Conservation (phyloP, 2,329 filamentous ascomycete genomes). For the Pseudonectria foliicola region DNA sequence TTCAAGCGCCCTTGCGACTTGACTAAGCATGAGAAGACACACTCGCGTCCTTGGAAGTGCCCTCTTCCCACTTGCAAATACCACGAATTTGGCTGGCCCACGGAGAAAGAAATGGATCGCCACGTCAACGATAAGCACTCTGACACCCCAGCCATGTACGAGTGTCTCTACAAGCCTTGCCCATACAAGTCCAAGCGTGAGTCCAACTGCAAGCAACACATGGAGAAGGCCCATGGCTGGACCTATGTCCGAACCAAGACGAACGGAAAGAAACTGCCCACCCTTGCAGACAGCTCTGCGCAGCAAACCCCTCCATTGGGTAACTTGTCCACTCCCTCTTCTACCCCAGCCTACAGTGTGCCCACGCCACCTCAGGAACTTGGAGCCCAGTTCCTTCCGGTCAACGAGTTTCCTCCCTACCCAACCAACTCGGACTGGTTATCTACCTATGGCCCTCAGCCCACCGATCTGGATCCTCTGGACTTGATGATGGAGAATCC, state of each 20-base stretch:
- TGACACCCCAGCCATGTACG: slow-evolving; percentile 67
- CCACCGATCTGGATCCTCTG: slow-evolving; percentile 33
- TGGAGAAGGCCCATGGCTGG: slow-evolving; percentile 95
- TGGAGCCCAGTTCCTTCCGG: slow-evolving; percentile 22
- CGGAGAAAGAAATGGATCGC: slow-evolving; percentile 93
- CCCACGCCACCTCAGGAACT: slow-evolving; percentile 52
- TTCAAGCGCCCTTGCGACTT: slow-evolving; percentile 97
- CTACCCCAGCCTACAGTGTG: slow-evolving; percentile 40
- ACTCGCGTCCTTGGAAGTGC: slow-evolving; percentile 95
- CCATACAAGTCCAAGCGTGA: slow-evolving; percentile 92
- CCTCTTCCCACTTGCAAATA: slow-evolving; percentile 79
- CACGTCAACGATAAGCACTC: slow-evolving; percentile 97
- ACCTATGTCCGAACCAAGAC: slow-evolving; percentile 88
- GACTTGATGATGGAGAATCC: slow-evolving; percentile 32
- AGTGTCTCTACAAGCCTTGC: slow-evolving; percentile 77
- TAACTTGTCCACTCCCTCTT: slow-evolving; percentile 56
- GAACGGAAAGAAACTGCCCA: slow-evolving; percentile 60
- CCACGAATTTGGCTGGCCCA: slow-evolving; percentile 84
- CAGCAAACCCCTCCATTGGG: slow-evolving; percentile 53
- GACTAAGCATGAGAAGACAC: slow-evolving; percentile 97
- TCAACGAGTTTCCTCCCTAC: slow-evolving; percentile 44
- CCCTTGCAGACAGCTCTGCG: slow-evolving; percentile 39
- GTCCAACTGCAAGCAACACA: slow-evolving; percentile 97
- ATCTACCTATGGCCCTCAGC: slow-evolving; percentile 24
- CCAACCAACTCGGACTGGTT: slow-evolving; percentile 40